Base-by-base conservation (phyloP, 2,329 filamentous ascomycete genomes). In the Aureobasidium mangrovei region DNA sequence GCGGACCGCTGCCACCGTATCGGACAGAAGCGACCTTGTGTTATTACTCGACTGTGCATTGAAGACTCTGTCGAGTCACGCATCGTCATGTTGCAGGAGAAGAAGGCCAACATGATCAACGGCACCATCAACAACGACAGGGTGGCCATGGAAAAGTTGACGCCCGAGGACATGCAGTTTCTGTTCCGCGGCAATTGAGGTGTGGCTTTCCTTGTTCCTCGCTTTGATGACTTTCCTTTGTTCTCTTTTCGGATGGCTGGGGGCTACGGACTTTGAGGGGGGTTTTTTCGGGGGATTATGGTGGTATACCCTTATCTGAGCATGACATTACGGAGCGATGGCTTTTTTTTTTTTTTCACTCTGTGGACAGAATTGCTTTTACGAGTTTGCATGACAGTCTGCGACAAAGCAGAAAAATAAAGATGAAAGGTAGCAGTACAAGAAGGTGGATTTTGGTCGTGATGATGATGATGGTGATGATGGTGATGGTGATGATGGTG, bases 51-150 rank as follows among this genome's bases (percentile, higher is more conserved):
- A 29, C 81, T 98, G 8, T 94, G 90, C 66, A 96, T 98, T 58
- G 91, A 98, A 68, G 93, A 98, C 67, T 95, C 88, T 1, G 91
- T 98, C 29, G 93, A 98, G 73, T 93, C 87, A 56, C 83, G 93
- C 43, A 98, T 98, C 80, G 89, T 98, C 2, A 77, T 93, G 60
- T 79, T 98, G 28, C 93, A 98, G 69, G 93, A 98, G 74, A 98
- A 98, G 80, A 98, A 98, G 74, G 90, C 91, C 0, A 91, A 86
- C 66, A 91, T 98, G 88, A 98, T 98, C 65, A 88, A 91, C 62
- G 91, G 90, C 29, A 98, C 93, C 0, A 91, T 98, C 69, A 96
- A 97, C 69, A 86, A 88, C 41, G 91, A 97, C 66, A 85, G 93
- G 62, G 79, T 86, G 43, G 89, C 91, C 0, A 88, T 97, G 81